Evolutionary conservation across 352 stramenopile genomes (phyloP).

Genomic region (Pythium diclinum): DNA sequence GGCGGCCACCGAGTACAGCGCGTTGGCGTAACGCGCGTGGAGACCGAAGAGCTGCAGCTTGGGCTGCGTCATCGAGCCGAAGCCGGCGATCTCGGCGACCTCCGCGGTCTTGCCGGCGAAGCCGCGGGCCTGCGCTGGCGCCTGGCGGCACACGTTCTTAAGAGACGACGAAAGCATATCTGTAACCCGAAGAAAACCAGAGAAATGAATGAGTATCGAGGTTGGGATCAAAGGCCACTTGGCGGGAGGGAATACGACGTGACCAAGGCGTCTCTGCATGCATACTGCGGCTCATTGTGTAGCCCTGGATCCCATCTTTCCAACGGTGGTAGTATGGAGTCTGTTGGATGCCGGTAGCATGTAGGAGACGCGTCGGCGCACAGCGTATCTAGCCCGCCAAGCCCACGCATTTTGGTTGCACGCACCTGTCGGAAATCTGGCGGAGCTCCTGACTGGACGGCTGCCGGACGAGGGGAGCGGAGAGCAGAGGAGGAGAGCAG

Average conservation of each 20-base stretch:
- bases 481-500: background rate
- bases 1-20: slow-evolving; percentile 94
- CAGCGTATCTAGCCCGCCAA: background rate
- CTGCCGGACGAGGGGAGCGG: slow-evolving; percentile 11
- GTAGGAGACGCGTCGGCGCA: background rate
- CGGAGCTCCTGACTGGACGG: slow-evolving; percentile 26
- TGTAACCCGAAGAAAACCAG: background rate
- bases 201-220: no score
- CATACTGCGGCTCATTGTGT: background rate
- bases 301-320: background rate
- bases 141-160: slow-evolving; percentile 59
- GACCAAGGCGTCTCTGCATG: background rate
- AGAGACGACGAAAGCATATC: slow-evolving; percentile 73
- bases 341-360: background rate
- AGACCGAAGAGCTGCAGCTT: slow-evolving; percentile 96
- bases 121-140: slow-evolving; percentile 34
- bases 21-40: slow-evolving; percentile 96
- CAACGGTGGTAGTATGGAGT: background rate
- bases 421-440: slow-evolving; percentile 27
- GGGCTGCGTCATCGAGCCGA: slow-evolving; percentile 79
- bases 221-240: background rate
- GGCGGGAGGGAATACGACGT: background rate
- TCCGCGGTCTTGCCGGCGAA: slow-evolving; percentile 45
- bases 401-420: slow-evolving; percentile 3
- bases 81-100: slow-evolving; percentile 66